phyloP scores from a whole-genome alignment of 1,284 basidiomycete genomes.

The Ustilago curta region DNA sequence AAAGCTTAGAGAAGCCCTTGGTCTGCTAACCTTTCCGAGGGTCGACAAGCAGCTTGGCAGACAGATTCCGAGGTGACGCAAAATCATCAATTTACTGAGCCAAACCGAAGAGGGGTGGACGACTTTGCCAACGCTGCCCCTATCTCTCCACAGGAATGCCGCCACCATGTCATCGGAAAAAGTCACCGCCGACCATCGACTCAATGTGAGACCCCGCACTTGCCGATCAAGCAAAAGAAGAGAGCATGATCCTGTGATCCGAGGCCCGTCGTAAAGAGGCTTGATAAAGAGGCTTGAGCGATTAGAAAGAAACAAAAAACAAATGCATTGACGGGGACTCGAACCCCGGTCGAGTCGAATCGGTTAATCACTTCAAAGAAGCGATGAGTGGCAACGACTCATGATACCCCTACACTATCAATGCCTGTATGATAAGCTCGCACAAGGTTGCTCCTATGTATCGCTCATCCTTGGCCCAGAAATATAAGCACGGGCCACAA shows the following conservation, averaged over 20 bases:
- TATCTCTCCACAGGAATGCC: background rate
- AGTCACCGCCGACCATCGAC: no score
- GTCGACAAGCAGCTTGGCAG: constrained; percentile 19
- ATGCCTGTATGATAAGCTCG: constrained; percentile 32
- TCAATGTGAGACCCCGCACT: no score
- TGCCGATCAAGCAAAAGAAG: no score
- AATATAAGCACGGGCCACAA: constrained; percentile 27
- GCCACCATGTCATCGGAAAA: no score
- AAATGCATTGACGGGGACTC: constrained; percentile 58
- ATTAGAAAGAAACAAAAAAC: constrained; percentile 12
- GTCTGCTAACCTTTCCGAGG: background rate
- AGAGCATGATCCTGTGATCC: no score
- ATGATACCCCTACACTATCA: constrained; percentile 56
- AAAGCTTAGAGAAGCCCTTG: no score
- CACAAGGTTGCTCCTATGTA: no score
- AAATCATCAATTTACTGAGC: background rate
- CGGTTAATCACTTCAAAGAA: constrained; percentile 17
- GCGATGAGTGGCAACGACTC: constrained; percentile 51
- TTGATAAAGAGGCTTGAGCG: no score
- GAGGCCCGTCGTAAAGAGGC: no score
- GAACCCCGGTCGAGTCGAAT: constrained; percentile 59
- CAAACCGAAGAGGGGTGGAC: constrained; percentile 8
- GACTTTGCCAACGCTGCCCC: background rate
- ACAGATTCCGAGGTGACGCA: constrained; percentile 16
- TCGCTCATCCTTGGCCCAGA: no score